phyloP scores from a whole-genome alignment of 306 rosid genomes.

The Hylodesmum podocarpum region DNA sequence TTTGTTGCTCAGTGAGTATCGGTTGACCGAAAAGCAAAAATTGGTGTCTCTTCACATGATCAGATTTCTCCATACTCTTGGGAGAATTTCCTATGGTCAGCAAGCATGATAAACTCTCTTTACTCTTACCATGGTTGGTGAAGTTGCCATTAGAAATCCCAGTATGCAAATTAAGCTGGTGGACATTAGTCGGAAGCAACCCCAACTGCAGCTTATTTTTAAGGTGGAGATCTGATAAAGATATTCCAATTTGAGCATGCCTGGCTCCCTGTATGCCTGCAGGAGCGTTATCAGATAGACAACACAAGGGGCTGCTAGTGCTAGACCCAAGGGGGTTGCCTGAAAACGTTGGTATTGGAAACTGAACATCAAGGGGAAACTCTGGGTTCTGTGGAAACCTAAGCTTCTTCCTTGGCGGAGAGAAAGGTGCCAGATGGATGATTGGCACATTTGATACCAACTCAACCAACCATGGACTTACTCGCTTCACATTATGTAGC shows the following conservation, averaged over 20 bases:
- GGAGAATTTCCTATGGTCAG: conserved; percentile 68
- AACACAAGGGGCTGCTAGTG: conserved; percentile 68
- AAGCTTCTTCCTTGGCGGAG: conserved; percentile 86
- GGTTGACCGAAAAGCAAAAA: conserved; percentile 95
- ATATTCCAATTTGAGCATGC: conserved; percentile 96
- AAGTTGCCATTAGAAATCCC: conserved; percentile 47
- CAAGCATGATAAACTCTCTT: conserved; percentile 62
- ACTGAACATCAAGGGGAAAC: conserved; percentile 60
- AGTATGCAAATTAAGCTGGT: conserved; percentile 45
- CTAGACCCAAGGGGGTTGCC: conserved; percentile 84
- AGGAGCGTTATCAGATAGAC: conserved; percentile 78
- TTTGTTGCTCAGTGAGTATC: conserved; percentile 93
- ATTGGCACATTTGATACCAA: conserved; percentile 73
- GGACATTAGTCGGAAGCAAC: conserved; percentile 59
- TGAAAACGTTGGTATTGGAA: conserved; percentile 58
- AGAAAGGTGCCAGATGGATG: conserved; percentile 64
- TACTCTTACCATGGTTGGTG: conserved; percentile 43
- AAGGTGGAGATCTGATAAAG: conserved; percentile 80
- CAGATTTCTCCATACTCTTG: conserved; percentile 68
- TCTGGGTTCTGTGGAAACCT: conserved; percentile 67
- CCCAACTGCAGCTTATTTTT: conserved; percentile 69
- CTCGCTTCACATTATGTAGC: conserved; percentile 97
- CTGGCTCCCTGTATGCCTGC: conserved; percentile 99
- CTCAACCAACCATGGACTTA: conserved; percentile 95
- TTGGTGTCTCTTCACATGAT: conserved; percentile 66